Base-by-base conservation (phyloP, 257 asterid species). In the Echium plantagineum region DNA sequence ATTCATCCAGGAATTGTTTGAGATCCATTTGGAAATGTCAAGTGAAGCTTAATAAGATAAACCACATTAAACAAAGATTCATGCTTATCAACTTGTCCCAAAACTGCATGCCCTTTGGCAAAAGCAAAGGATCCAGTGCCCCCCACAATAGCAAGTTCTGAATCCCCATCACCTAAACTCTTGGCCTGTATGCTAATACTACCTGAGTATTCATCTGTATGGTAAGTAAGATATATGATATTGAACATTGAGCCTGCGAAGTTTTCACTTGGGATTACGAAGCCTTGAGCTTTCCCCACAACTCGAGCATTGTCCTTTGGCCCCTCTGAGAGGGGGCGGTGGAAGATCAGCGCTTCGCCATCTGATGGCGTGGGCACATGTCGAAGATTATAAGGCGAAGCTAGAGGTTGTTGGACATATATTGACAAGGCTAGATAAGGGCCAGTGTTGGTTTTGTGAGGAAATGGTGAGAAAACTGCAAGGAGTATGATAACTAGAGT, bases 51-150 rank as follows among this genome's bases (percentile, higher is more conserved):
- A 48, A 89, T 61, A 21, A 69, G 80, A 79, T 78, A 78, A 65
- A 73, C 75, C 19, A 87, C 85, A 51, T 78, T 84, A 26, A 64
- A 54, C 60, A 66, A 53, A 60, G 72, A 61, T 0, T 54, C 10
- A 56, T 48, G 66, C 21, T 20, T 32, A n/a, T 83, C 66, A n/a
- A 74, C 72, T 52, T 74, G 78, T 15, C 75, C 85, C 61, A 86
- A 84, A 53, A 81, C 81, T 10, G 96, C 97, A 59, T 66, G 49
- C 9, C 97, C 96, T 55, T 86, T 83, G 55, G 89, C 94, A 77
- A 84, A 90, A 17, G 94, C 96, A 72, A 86, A 90, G 3, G 87
- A 80, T 0, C 90, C 96, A 2, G 96, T 90, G n/a, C 97, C 97
- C 18, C 96, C 96, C 24, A 90, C 88, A 57, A 90, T 89, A 52